phyloP scores from a whole-genome alignment of 352 stramenopile genomes.

The Elongisporangium senticosum region DNA sequence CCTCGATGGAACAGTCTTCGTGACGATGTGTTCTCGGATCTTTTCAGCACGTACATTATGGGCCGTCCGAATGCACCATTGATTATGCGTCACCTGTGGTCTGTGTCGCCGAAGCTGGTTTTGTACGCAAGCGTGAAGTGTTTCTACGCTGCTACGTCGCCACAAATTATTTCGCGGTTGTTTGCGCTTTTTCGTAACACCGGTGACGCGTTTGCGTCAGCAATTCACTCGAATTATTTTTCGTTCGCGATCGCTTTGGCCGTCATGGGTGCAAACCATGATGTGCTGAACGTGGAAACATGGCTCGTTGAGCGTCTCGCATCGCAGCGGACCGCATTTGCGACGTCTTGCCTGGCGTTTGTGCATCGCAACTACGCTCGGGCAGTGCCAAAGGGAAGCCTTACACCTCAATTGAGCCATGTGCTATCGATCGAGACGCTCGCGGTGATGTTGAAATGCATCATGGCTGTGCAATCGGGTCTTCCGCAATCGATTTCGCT shows the following conservation, averaged over 20 bases:
- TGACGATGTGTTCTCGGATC: conserved; percentile 83
- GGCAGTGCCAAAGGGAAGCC: conserved; percentile 72
- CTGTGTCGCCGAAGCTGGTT: conserved; percentile 80
- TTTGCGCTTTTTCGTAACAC: conserved; percentile 85
- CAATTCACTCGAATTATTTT: conserved; percentile 87
- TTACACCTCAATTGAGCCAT: conserved; percentile 77
- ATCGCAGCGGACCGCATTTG: conserved; percentile 76
- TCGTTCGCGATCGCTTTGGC: conserved; percentile 79
- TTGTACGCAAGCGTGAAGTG: conserved; percentile 85
- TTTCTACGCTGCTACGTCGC: conserved; percentile 74
- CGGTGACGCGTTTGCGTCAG: conserved; percentile 69
- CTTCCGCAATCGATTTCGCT: conserved; percentile 64
- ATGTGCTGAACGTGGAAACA: conserved; percentile 77
- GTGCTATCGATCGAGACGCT: conserved; percentile 82
- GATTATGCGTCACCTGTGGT: conserved; percentile 87
- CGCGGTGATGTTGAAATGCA: conserved; percentile 77
- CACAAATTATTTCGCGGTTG: conserved; percentile 74
- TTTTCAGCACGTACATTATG: conserved; percentile 86
- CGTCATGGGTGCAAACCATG: conserved; percentile 83
- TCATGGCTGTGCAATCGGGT: conserved; percentile 62
- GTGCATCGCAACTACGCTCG: conserved; percentile 82
- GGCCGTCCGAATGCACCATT: conserved; percentile 77
- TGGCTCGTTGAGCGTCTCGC: conserved; percentile 79
- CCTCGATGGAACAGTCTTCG: conserved; percentile 77
- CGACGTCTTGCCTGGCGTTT: conserved; percentile 78